Evolutionary conservation across 768 basidiomycete genomes (phyloP).

Genomic region (Kwoniella bestiolae): DNA sequence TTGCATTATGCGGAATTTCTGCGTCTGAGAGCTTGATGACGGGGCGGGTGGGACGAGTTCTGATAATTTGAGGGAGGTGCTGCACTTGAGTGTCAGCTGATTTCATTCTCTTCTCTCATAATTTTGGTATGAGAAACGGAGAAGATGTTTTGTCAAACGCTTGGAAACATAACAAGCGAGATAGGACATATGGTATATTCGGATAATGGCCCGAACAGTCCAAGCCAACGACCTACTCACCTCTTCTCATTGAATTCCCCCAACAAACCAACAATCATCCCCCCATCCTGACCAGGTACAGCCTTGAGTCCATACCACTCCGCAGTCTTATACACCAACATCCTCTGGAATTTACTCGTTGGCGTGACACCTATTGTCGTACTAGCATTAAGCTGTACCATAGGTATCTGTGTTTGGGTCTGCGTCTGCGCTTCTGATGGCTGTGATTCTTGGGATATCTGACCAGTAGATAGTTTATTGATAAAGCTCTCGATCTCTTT

Average conservation of each 20-base stretch:
- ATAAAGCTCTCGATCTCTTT: conserved; percentile 49
- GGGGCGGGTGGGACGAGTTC: conserved; percentile 36
- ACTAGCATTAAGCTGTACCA: conserved; percentile 19
- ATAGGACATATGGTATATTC: too few species aligned
- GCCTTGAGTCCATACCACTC: conserved; percentile 55
- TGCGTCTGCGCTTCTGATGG: neutral
- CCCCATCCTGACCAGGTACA: conserved; percentile 32
- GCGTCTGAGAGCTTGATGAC: conserved; percentile 17
- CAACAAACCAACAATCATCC: conserved; percentile 38
- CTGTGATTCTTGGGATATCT: neutral
- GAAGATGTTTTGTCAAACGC: too few species aligned
- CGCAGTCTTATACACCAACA: conserved; percentile 52
- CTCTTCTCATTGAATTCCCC: conserved; percentile 36
- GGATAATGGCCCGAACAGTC: too few species aligned
- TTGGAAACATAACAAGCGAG: too few species aligned
- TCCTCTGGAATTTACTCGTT: conserved; percentile 49
- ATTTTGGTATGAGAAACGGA: too few species aligned
- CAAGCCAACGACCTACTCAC: conserved; percentile 22
- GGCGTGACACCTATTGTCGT: conserved; percentile 17
- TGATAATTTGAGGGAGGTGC: conserved; percentile 29
- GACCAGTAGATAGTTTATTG: neutral
- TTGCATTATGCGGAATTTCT: conserved; percentile 47
- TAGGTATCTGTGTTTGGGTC: conserved; percentile 5
- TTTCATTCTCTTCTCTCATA: neutral
- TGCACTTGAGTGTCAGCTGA: conserved; percentile 1